A percentile compares a stretch with the other conserved stretches of the same genome.
These are phyloP conservation scores for Hypholoma sublateritium DNA, from an alignment of 768 basidiomycete species.

Conservation along the genomic window DNA sequence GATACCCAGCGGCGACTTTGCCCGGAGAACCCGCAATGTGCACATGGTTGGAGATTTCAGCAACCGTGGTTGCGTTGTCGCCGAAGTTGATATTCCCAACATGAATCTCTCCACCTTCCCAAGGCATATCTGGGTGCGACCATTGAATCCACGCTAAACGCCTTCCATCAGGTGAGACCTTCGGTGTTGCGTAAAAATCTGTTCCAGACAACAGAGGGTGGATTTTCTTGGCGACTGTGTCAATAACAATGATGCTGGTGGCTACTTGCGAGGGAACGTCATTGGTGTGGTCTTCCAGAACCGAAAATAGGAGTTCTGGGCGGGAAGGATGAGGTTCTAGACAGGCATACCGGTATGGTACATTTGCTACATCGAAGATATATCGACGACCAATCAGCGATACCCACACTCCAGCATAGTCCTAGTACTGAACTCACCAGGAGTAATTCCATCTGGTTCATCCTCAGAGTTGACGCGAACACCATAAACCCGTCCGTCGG, in stretches of 20 bases:
- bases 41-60: constrained; percentile 35
- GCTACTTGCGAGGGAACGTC: constrained; percentile 49
- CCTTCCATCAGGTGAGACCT: constrained; percentile 59
- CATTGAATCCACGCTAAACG: constrained; percentile 65
- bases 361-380: constrained; percentile 31
- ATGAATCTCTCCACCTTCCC: constrained; percentile 58
- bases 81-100: constrained; percentile 35
- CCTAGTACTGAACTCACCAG: constrained; percentile 40
- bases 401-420: too few relatives aligned
- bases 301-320: constrained; percentile 53
- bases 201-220: constrained; percentile 50
- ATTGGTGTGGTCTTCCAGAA: constrained; percentile 72
- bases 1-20: constrained; percentile 56
- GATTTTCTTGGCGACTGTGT: constrained; percentile 43
- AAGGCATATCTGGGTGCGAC: constrained; percentile 60
- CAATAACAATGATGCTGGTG: constrained; percentile 58
- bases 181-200: constrained; percentile 72
- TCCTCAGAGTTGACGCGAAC: constrained; percentile 33
- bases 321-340: constrained; percentile 57
- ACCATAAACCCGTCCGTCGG: constrained; percentile 54
- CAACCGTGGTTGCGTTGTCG: constrained; percentile 21
- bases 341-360: constrained; percentile 60
- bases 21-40: constrained; percentile 52
- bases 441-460: constrained; percentile 60
- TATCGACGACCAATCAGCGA: constrained; percentile 7